Conservation (phyloP, 257 asterid species). For the Solanum chilense region DNA sequence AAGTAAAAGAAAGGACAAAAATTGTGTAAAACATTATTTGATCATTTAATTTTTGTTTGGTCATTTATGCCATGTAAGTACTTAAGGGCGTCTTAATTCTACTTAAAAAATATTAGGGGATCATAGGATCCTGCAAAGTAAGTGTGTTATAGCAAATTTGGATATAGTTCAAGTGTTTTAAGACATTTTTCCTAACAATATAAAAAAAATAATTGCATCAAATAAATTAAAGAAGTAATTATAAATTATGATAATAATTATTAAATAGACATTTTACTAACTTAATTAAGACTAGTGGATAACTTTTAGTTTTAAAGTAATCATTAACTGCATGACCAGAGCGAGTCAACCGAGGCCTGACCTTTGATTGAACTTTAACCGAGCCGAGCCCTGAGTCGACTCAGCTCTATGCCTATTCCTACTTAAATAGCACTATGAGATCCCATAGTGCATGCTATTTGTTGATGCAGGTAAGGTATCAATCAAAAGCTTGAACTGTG, state of each 20-base stretch:
- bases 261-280: neutral
- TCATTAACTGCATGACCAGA: neutral
- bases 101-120: too few relatives aligned
- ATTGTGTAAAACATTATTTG: too few relatives aligned
- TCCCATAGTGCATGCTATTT: neutral
- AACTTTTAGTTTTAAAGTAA: neutral
- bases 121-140: too few relatives aligned
- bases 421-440: neutral
- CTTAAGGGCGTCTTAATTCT: too few relatives aligned
- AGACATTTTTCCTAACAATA: too few relatives aligned
- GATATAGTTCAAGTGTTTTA: too few relatives aligned
- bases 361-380: neutral
- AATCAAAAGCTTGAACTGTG: neutral
- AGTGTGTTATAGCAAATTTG: too few relatives aligned
- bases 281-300: neutral
- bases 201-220: too few relatives aligned
- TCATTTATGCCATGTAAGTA: too few relatives aligned
- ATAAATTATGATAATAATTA: neutral
- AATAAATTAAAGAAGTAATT: neutral
- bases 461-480: neutral
- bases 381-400: neutral
- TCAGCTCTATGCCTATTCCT: neutral
- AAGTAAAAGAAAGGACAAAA: too few relatives aligned
- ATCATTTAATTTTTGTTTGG: too few relatives aligned
- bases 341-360: neutral